phyloP scores from a whole-genome alignment of 1,284 basidiomycete genomes.

The Anthracocystis setariae region DNA sequence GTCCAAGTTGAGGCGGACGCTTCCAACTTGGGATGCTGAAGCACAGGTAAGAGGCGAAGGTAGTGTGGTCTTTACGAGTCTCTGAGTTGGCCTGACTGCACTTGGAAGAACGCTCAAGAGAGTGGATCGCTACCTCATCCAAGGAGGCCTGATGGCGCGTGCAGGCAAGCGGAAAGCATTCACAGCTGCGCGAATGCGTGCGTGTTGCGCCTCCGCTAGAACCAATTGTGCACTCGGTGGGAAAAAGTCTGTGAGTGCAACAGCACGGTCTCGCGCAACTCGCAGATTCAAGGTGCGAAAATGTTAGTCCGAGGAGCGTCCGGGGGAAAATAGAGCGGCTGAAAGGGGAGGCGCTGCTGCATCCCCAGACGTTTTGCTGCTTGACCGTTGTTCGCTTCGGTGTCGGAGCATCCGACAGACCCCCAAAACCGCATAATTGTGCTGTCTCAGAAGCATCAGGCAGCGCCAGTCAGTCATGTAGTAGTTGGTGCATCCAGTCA shows the following conservation, averaged over 20 bases:
- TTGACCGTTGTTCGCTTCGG: no score
- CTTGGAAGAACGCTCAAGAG: constrained; percentile 7
- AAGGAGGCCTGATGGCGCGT: neutral
- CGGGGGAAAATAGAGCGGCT: no score
- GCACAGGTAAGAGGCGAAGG: no score
- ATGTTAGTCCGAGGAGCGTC: no score
- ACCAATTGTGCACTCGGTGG: constrained; percentile 2
- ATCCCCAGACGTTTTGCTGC: no score
- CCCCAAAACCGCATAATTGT: no score
- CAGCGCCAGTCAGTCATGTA: neutral
- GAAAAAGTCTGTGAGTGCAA: no score
- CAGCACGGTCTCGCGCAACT: neutral
- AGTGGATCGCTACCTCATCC: constrained; percentile 12
- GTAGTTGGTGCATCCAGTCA: no score
- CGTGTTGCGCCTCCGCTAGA: constrained; percentile 6
- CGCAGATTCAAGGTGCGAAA: neutral
- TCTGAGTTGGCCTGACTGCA: neutral
- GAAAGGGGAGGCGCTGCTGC: no score
- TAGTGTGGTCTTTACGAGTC: neutral
- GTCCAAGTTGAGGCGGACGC: neutral
- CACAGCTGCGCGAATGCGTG: constrained; percentile 11
- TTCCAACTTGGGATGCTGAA: neutral
- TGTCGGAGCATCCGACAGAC: no score
- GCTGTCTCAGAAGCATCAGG: no score
- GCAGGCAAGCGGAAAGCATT: no score